Evolutionary conservation across 257 asterid genomes (phyloP), one percentile per base, ranked within the genome.

Genomic region (Penstemon davidsonii): DNA sequence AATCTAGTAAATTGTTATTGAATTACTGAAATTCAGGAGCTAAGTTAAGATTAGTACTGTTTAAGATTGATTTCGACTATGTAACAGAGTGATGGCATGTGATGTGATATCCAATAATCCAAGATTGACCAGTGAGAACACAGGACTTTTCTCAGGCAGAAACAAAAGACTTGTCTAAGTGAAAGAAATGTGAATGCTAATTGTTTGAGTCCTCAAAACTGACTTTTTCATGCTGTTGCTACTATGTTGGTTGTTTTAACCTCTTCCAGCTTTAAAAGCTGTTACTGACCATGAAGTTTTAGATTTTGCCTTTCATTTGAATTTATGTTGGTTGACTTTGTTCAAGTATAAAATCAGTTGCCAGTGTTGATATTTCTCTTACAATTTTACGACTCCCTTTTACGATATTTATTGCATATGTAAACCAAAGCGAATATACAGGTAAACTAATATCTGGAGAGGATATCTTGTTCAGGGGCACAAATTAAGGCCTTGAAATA

Each of bases 91-190:
- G 53, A 38, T 54, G 12, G 37, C 57, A 57, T 45, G 5, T 46
- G 43, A 47, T 46, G n/a, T 36, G 77, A 73, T 63, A 25, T 25
- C 76, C 38, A 63, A 72, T 25, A 53, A 25, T 71, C 72, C 76
- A 69, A 69, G 33, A 68, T 76, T 72, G 84, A 80, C 75, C 73
- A 47, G 59, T 36, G 63, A 15, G 70, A 71, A 62, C 69, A 67
- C 54, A 63, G 13, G 72, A 75, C 55, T 47, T 75, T 60, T 76
- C 74, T 66, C 5, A 61, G 73, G 67, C 47, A 43, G 66, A 62
- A 57, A 44, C 55, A 41, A 9, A 56, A 56, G 79, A 73, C 67
- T 61, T 15, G 62, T 73, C 73, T 72, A 43, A 50, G 84, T 68
- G 74, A 62, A 68, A 60, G 37, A 47, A 50, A 40, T 11, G 50